Evolutionary conservation across 2,329 filamentous ascomycete genomes (phyloP).

Genomic region (Boeremia exigua): DNA sequence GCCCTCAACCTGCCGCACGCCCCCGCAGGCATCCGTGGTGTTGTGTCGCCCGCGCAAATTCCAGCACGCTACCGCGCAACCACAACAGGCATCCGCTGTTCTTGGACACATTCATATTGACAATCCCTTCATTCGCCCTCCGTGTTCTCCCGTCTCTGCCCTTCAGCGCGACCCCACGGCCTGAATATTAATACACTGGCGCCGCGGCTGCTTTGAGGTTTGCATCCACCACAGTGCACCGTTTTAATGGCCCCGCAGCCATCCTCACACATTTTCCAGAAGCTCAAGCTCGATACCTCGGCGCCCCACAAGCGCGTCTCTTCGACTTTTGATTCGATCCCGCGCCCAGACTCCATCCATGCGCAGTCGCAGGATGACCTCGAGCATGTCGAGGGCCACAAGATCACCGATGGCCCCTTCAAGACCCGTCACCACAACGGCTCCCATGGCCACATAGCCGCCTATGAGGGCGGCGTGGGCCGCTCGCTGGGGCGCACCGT

Average conservation of each 20-base stretch:
- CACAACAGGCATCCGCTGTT: slow-evolving; percentile 21
- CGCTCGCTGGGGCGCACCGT: slow-evolving; percentile 26
- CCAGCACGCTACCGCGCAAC: slow-evolving; percentile 11
- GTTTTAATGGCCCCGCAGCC: slow-evolving; percentile 48
- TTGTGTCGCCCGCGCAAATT: slow-evolving; percentile 1
- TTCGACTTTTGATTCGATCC: slow-evolving; percentile 47
- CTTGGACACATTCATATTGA: slow-evolving; percentile 28
- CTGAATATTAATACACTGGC: slow-evolving; percentile 33
- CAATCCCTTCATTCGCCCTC: slow-evolving; percentile 30
- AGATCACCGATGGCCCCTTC: slow-evolving; percentile 27
- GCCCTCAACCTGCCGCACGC: background rate
- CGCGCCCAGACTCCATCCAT: slow-evolving; percentile 35
- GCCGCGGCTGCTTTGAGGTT: slow-evolving; percentile 33
- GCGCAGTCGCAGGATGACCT: slow-evolving; percentile 31
- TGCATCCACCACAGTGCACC: slow-evolving; percentile 44
- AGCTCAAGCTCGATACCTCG: slow-evolving; percentile 50
- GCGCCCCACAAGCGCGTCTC: slow-evolving; percentile 41
- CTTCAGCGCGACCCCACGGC: slow-evolving; percentile 39
- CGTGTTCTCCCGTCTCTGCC: slow-evolving; percentile 33
- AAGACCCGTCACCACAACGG: slow-evolving; percentile 23
- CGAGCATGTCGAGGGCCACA: slow-evolving; percentile 26
- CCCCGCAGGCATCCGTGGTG: background rate
- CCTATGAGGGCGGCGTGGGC: slow-evolving; percentile 30
- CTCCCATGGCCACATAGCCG: slow-evolving; percentile 22
- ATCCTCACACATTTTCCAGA: slow-evolving; percentile 51